A percentile compares a stretch with the other conserved stretches of the same genome.
These are phyloP conservation scores for Cordyceps sp. DNA, from an alignment of 2,329 filamentous ascomycete genomes.

Conservation along the genomic window DNA sequence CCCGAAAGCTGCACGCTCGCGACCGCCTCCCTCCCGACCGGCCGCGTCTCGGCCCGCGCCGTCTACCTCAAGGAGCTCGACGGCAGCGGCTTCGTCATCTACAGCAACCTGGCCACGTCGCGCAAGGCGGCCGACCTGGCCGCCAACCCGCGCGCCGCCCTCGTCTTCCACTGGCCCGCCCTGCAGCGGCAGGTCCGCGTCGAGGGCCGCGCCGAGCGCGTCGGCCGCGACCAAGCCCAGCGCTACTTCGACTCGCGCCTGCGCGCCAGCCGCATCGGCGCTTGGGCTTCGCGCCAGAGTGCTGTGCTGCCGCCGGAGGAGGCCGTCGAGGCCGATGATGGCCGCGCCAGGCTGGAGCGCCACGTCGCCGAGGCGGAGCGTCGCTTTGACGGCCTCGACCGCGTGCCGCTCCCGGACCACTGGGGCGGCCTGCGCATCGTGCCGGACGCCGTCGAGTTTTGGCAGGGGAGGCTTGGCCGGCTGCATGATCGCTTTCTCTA, in stretches of 20 bases:
- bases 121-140: constrained; percentile 50
- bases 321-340: constrained; percentile 35
- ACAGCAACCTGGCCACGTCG: constrained; percentile 79
- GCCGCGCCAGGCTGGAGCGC: constrained; percentile 55
- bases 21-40: constrained; percentile 69
- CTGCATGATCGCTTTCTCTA: constrained; percentile 92
- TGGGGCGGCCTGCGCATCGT: constrained; percentile 85
- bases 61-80: constrained; percentile 97
- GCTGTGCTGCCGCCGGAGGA: constrained; percentile 41
- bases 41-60: constrained; percentile 67
- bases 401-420: constrained; percentile 75
- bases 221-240: constrained; percentile 56
- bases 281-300: constrained; percentile 88
- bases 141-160: constrained; percentile 58
- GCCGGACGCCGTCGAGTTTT: constrained; percentile 84
- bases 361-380: constrained; percentile 64
- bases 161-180: constrained; percentile 83
- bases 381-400: constrained; percentile 55
- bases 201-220: constrained; percentile 56
- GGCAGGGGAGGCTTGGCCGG: constrained; percentile 79
- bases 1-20: constrained; percentile 82
- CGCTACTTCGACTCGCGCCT: constrained; percentile 51
- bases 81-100: constrained; percentile 65
- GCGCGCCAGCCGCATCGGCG: constrained; percentile 69
- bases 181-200: constrained; percentile 83